Base-by-base conservation (phyloP, 139 green algal species). In the Diplosphaera chodatii region DNA sequence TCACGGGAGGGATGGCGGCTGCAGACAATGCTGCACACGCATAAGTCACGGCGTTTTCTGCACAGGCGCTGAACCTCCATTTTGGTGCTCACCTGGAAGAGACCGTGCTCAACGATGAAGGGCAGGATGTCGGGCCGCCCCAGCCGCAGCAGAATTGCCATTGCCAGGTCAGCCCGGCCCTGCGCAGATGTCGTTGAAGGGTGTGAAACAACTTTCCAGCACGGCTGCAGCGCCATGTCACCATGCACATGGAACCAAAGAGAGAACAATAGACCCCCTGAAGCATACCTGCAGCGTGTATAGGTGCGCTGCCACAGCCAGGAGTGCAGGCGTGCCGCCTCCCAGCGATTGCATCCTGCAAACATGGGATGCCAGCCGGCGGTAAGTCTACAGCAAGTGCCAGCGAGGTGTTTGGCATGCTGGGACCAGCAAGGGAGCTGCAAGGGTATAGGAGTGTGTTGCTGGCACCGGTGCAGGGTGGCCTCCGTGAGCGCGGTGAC, bases 231-330 rank as follows among this genome's bases (percentile, higher is more conserved):
- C n/a, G n/a, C n/a, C n/a, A n/a, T n/a, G n/a, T n/a, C n/a, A n/a
- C n/a, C n/a, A n/a, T n/a, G n/a, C n/a, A n/a, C n/a, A n/a, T n/a
- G n/a, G n/a, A n/a, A n/a, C n/a, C 30, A 27, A n/a, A 69, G 40
- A 23, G 25, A 23, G 6, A 80, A 32, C 73, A 66, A 27, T 33
- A 73, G 59, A 23, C n/a, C n/a, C n/a, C n/a, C 25, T 28, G 28
- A 77, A 34, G 20, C 66, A 32, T 59, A 73, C 33, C 30, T 21
- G 22, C 31, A 76, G 32, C 48, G 88, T 77, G 78, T 97, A 96
- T 71, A 97, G 83, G 75, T 88, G 81, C 10, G 88, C 89, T 37
- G 96, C 80, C 29, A 85, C 84, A 67, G 91, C 81, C 80, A 86
- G 83, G 70, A 96, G 77, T 40, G 68, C 69, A 3, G 73, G 72